Conservation (phyloP, 164 flowering plant genomes). For the Amborella trichopoda region DNA sequence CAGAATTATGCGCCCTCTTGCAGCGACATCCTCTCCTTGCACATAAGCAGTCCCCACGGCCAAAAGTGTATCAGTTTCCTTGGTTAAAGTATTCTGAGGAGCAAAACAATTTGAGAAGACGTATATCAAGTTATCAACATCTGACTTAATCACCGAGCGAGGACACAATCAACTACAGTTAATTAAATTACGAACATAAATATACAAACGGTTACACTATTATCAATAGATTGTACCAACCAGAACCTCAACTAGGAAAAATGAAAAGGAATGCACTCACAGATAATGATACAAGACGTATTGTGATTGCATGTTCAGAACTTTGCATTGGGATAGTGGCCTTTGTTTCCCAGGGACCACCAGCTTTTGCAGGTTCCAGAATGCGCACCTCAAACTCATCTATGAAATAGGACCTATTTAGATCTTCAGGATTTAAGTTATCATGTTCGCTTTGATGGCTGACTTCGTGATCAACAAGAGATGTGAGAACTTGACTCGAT, state of each 20-base stretch:
- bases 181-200: too few species aligned
- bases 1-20: constrained; percentile 85
- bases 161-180: too few species aligned
- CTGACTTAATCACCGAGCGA: too few species aligned
- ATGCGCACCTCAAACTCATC: constrained; percentile 91
- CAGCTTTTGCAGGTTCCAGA: constrained; percentile 89
- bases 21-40: constrained; percentile 99
- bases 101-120: too few species aligned
- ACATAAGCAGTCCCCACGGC: constrained; percentile 97
- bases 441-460: constrained; percentile 74
- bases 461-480: constrained; percentile 77
- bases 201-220: too few species aligned
- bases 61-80: constrained; percentile 83
- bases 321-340: constrained; percentile 91
- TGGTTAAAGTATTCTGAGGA: constrained; percentile 63
- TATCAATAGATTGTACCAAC: too few species aligned
- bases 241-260: not conserved
- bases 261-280: constrained; percentile 35
- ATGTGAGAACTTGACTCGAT: constrained; percentile 78
- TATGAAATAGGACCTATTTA: constrained; percentile 50
- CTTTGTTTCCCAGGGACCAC: constrained; percentile 86
- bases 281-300: constrained; percentile 73
- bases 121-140: too few species aligned
- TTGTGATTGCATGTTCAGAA: constrained; percentile 91
- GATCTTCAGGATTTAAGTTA: constrained; percentile 49